Conservation (phyloP, 495 filamentous ascomycete species). For the Pseudomonodictys pantanalensis region DNA sequence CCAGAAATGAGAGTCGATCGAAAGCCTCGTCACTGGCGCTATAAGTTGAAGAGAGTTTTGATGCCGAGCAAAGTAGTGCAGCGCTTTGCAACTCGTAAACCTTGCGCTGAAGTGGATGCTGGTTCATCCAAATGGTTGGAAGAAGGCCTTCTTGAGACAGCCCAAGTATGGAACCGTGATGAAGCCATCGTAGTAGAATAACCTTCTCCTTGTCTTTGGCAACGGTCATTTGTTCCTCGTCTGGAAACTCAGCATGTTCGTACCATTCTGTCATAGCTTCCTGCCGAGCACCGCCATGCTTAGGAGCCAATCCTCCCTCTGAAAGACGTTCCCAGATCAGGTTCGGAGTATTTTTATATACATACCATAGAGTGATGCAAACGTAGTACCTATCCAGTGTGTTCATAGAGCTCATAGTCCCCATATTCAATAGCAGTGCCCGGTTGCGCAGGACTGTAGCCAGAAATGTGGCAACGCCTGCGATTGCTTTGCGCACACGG, state of each 20-base stretch:
- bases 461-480: not conserved
- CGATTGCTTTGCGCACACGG: not conserved
- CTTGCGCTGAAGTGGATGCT: not conserved
- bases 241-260: not conserved
- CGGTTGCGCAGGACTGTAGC: too few relatives aligned
- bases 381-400: not conserved
- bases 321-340: too few relatives aligned
- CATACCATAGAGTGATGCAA: not conserved
- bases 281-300: too few relatives aligned
- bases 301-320: too few relatives aligned
- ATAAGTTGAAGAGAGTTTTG: slow-evolving; percentile 8
- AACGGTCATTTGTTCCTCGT: not conserved
- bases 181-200: slow-evolving; percentile 4
- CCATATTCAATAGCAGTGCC: too few relatives aligned
- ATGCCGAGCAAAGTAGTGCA: not conserved
- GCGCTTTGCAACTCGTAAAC: not conserved
- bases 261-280: not conserved
- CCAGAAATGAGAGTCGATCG: slow-evolving; percentile 8
- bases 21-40: slow-evolving; percentile 9
- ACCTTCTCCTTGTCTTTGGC: slow-evolving; percentile 1
- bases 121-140: not conserved
- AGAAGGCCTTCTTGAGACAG: not conserved
- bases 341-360: too few relatives aligned
- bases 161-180: not conserved
- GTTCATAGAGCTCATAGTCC: not conserved